Conservation (phyloP, 2,329 filamentous ascomycete species). For the Venturia carpophila region DNA sequence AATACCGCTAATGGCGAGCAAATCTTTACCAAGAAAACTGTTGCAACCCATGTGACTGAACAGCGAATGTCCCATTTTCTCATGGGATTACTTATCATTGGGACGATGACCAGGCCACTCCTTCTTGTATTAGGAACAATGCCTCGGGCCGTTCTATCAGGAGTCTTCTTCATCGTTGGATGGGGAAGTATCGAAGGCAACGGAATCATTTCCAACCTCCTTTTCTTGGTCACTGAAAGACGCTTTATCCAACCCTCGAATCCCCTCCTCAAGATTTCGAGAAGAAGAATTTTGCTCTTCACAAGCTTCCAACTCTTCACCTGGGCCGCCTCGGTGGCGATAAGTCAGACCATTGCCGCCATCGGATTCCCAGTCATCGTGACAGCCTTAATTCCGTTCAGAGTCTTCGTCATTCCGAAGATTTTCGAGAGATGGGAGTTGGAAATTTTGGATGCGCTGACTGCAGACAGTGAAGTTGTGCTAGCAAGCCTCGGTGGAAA, state of each 20-base stretch:
- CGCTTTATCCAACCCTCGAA: slow-evolving; percentile 43
- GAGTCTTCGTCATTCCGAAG: slow-evolving; percentile 42
- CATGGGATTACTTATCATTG: slow-evolving; percentile 47
- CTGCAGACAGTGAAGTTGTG: slow-evolving; percentile 23
- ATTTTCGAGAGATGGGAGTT: slow-evolving; percentile 46
- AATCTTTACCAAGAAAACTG: slow-evolving; percentile 24
- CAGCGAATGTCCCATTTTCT: slow-evolving; percentile 50
- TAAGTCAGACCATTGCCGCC: slow-evolving; percentile 53
- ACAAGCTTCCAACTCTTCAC: slow-evolving; percentile 44
- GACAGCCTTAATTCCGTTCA: slow-evolving; percentile 47
- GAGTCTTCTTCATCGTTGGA: slow-evolving; percentile 52
- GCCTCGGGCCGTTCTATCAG: slow-evolving; percentile 46
- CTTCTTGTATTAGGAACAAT: slow-evolving; percentile 48
- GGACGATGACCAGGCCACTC: slow-evolving; percentile 50
- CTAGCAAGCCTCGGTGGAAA: slow-evolving; percentile 15
- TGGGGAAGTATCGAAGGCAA: slow-evolving; percentile 46
- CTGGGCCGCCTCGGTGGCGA: slow-evolving; percentile 48
- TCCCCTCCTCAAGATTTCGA: slow-evolving; percentile 38
- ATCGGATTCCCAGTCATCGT: slow-evolving; percentile 54
- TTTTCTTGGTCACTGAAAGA: slow-evolving; percentile 42
- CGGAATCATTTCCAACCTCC: slow-evolving; percentile 45
- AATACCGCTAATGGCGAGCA: slow-evolving; percentile 32
- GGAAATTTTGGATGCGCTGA: slow-evolving; percentile 45
- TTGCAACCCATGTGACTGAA: slow-evolving; percentile 45
- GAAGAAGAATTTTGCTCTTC: slow-evolving; percentile 38